phyloP scores from a whole-genome alignment of 345 rosid species.

The Tarenaya hassleriana region DNA sequence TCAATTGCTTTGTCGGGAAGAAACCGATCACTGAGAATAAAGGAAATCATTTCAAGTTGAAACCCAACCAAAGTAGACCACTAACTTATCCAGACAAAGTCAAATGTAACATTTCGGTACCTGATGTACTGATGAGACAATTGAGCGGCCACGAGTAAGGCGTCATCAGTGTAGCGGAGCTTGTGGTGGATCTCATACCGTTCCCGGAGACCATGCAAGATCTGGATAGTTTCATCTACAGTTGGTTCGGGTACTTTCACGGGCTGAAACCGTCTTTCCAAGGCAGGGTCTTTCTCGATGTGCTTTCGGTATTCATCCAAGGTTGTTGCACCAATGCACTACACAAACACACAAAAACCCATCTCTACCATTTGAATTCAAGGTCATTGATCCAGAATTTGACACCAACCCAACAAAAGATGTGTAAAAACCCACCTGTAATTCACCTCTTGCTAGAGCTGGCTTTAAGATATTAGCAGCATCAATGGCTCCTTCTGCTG shows the following conservation, averaged over 20 bases:
- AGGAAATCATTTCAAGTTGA: slow-evolving; percentile 2
- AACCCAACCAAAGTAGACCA: slow-evolving; percentile 1
- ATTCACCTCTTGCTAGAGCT: slow-evolving; percentile 99
- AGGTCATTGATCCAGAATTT: background rate
- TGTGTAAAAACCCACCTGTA: slow-evolving; percentile 55
- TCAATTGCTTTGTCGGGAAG: slow-evolving; percentile 99
- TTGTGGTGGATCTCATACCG: slow-evolving; percentile 98
- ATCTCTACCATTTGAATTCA: background rate
- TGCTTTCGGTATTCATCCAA: slow-evolving; percentile 95
- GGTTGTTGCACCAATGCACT: slow-evolving; percentile 99
- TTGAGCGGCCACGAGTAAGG: slow-evolving; percentile 81
- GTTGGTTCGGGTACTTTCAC: slow-evolving; percentile 96
- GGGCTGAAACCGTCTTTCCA: slow-evolving; percentile 99
- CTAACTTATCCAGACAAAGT: slow-evolving; percentile 4
- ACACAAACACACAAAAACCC: slow-evolving; percentile 21
- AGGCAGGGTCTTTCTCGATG: slow-evolving; percentile 98
- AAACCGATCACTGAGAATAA: slow-evolving; percentile 75
- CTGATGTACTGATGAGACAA: slow-evolving; percentile 97
- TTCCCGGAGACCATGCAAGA: slow-evolving; percentile 88
- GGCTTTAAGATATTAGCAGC: slow-evolving; percentile 99
- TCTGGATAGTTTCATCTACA: slow-evolving; percentile 88
- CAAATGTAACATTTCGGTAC: slow-evolving; percentile 28
- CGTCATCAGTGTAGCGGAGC: slow-evolving; percentile 90
- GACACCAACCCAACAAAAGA: slow-evolving; percentile 3
- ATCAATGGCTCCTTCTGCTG: slow-evolving; percentile 99